Conservation (phyloP, 768 basidiomycete genomes). For the Auriculariales sp. region DNA sequence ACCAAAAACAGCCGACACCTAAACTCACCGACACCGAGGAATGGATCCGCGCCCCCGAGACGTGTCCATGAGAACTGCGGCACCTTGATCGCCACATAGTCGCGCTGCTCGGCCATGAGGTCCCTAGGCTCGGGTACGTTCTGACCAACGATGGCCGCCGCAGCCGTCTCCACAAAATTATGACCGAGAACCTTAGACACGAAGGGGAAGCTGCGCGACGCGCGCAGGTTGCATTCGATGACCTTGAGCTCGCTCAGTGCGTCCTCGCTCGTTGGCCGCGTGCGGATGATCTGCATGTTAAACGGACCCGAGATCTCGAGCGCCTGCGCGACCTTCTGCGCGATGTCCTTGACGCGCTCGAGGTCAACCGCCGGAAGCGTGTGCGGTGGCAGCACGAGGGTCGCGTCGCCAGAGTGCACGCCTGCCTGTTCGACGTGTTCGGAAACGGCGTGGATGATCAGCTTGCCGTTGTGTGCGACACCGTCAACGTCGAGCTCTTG, state of each 20-base stretch:
- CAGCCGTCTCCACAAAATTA: constrained; percentile 93
- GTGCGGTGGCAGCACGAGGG: constrained; percentile 90
- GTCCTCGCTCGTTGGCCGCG: constrained; percentile 34
- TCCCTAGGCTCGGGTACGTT: constrained; percentile 86
- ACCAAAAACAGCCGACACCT: neutral
- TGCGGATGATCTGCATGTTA: constrained; percentile 99
- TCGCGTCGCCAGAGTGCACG: constrained; percentile 97
- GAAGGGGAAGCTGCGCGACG: constrained; percentile 97
- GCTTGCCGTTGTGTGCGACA: constrained; percentile 82
- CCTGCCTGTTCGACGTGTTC: constrained; percentile 99
- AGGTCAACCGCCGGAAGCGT: constrained; percentile 64
- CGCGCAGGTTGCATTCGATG: constrained; percentile 97
- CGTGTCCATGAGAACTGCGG: constrained; percentile 98
- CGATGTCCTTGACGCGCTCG: constrained; percentile 79
- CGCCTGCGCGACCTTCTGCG: constrained; percentile 85
- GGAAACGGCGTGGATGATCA: constrained; percentile 89
- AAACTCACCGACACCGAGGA: constrained; percentile 79
- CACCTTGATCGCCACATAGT: constrained; percentile 94
- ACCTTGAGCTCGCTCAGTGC: constrained; percentile 74
- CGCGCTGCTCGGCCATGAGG: constrained; percentile 74
- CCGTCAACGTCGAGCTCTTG: constrained; percentile 98
- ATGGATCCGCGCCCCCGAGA: constrained; percentile 88
- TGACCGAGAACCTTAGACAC: constrained; percentile 95
- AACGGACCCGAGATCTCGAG: constrained; percentile 96
- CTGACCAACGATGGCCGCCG: constrained; percentile 70